Evolutionary conservation across 345 rosid genomes (phyloP).

Genomic region (Moricandia moricandioides): DNA sequence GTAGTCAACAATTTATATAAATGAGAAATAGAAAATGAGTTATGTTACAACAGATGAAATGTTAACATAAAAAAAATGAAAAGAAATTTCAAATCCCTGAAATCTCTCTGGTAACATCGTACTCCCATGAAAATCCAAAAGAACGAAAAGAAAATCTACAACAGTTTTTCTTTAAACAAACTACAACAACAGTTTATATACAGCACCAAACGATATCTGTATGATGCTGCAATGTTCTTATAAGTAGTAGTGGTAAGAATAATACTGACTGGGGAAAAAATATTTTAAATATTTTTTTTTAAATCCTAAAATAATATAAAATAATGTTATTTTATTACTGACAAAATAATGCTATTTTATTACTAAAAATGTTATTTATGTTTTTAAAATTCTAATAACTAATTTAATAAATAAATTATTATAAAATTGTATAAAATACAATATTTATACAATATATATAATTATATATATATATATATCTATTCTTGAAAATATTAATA

Average conservation of each 20-base stretch:
- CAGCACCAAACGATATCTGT: constrained; percentile 45
- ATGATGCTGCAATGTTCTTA: constrained; percentile 41
- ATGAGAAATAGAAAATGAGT: not conserved
- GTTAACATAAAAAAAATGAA: not conserved
- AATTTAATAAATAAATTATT: no score
- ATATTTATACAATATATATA: no score
- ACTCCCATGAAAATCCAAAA: constrained; percentile 5
- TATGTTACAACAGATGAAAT: constrained; percentile 23
- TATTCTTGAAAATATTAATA: no score
- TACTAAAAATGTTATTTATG: no score
- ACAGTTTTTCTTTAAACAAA: no score
- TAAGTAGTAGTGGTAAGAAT: constrained; percentile 6
- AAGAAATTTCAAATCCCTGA: not conserved
- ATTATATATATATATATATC: no score
- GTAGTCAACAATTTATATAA: not conserved
- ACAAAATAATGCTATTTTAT: no score
- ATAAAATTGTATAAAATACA: no score
- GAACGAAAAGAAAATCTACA: constrained; percentile 19
- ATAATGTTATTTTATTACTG: no score
- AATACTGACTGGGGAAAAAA: not conserved
- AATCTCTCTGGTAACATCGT: constrained; percentile 4
- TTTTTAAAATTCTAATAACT: no score
- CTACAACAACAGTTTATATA: constrained; percentile 29
- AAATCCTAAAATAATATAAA: no score
- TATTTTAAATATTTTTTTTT: no score